Evolutionary conservation across 352 stramenopile genomes (phyloP).

Genomic region (Poterioochromonas sp.): DNA sequence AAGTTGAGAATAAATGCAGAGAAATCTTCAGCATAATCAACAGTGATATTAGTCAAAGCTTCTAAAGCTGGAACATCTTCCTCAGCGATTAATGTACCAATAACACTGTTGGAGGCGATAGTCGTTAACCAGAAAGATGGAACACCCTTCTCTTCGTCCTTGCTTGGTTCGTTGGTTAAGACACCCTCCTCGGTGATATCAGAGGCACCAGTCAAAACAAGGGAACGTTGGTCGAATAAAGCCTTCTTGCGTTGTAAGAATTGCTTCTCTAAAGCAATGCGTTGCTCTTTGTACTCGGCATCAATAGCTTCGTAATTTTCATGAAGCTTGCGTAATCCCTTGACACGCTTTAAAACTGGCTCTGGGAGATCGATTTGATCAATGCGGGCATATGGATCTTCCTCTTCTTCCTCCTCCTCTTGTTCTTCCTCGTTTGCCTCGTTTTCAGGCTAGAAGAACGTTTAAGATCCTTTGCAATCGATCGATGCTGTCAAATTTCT

Average conservation of each 20-base stretch:
- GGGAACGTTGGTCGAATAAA: background rate
- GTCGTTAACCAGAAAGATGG: background rate
- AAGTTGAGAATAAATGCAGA: background rate
- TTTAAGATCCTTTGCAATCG: too few species aligned
- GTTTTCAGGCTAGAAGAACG: too few species aligned
- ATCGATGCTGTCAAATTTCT: too few species aligned
- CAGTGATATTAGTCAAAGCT: background rate
- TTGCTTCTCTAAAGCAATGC: background rate
- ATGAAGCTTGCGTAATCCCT: background rate
- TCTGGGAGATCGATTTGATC: background rate
- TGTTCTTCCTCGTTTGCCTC: background rate
- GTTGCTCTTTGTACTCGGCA: background rate
- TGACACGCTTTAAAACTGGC: background rate
- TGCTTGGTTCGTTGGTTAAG: background rate
- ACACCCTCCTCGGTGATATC: background rate
- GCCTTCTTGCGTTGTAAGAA: background rate
- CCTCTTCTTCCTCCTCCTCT: slow-evolving; percentile 9
- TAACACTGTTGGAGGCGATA: background rate
- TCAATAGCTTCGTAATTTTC: background rate
- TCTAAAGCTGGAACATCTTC: slow-evolving; percentile 11
- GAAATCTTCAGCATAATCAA: background rate
- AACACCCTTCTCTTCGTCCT: slow-evolving; percentile 17
- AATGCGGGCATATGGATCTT: background rate
- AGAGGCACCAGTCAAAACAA: background rate
- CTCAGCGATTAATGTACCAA: background rate